Base-by-base conservation (phyloP, 345 rosid species). In the Lagerstroemia speciosa region DNA sequence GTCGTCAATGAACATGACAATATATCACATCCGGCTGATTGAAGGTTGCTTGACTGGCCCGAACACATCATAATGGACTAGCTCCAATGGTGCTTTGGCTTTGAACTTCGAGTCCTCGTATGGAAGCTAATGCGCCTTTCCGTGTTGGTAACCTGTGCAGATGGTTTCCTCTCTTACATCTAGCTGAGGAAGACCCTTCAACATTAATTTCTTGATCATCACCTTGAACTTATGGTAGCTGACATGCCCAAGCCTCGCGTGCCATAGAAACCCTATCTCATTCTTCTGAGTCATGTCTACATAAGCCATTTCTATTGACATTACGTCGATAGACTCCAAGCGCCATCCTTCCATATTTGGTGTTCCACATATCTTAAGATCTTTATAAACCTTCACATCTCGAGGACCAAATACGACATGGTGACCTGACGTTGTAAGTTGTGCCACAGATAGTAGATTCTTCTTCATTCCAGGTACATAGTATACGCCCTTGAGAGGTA, bases 21-120 rank as follows among this genome's bases (percentile, higher is more conserved):
- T 75, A 34, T 66, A 75, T 14, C 27, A 1, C 12, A 29, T 52
- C 48, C 62, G 8, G 71, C 6, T 2, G 4, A 12, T 50, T 34
- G 72, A 52, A 62, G 52, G 72, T 71, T 4, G 58, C 38, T 67
- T 76, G 3, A 63, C 2, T 8, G 19, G 71, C 14, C 50, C 69
- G 64, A 74, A 70, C 65, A 62, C 64, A 46, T 48, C 63, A 50
- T 16, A 73, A 24, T 77, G 76, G 6, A 73, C 27, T 32, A 73
- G 62, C 64, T 75, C 34, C 0, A 66, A 31, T 32, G 60, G 67
- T 29, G 30, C 55, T 22, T 73, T 50, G 65, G 14, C 71, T 73
- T 46, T 12, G 2, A 19, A 76, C 7, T 58, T 69, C 1, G 38
- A 76, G 2, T 72, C 67, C n/a, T n/a, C n/a, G n/a, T n/a, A n/a